phyloP scores from a whole-genome alignment of 2,329 filamentous ascomycete species.

The Lasiodiplodia gonubiensis region DNA sequence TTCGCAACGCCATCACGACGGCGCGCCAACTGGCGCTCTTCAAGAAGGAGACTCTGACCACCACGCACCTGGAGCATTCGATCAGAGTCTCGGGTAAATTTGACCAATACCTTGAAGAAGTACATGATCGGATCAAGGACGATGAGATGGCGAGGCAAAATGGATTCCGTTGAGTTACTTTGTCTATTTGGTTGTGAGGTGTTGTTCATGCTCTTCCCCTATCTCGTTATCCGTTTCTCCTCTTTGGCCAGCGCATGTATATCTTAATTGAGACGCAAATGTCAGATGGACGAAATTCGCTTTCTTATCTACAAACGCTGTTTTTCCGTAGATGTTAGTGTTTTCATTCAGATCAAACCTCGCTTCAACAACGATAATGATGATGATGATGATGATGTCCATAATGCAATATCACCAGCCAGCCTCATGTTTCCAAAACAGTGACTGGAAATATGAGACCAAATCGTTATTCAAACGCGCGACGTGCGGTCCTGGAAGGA shows the following conservation, averaged over 20 bases:
- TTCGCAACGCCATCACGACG: conserved; percentile 53
- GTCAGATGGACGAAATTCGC: too few relatives aligned
- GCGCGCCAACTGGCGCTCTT: conserved; percentile 38
- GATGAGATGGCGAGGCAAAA: neutral
- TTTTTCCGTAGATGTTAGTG: too few relatives aligned
- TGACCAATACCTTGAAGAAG: neutral
- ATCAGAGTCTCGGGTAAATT: neutral
- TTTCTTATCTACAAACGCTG: too few relatives aligned
- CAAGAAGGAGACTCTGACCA: conserved; percentile 29
- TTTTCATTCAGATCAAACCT: too few relatives aligned
- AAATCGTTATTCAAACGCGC: too few relatives aligned
- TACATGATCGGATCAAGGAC: neutral
- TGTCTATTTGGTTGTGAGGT: neutral
- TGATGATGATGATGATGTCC: too few relatives aligned
- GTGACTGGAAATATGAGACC: too few relatives aligned
- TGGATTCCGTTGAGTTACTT: neutral
- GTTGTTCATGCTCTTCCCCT: neutral
- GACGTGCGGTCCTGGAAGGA: too few relatives aligned
- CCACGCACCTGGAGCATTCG: neutral
- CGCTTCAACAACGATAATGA: too few relatives aligned
- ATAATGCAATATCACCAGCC: too few relatives aligned
- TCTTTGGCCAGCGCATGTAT: neutral
- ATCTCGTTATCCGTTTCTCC: neutral
- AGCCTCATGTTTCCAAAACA: too few relatives aligned
- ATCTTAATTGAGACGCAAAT: neutral